A percentile compares a stretch with the other conserved stretches of the same genome.
These are phyloP conservation scores for Zalerion maritima DNA, from an alignment of 495 filamentous ascomycete species.

Conservation along the genomic window DNA sequence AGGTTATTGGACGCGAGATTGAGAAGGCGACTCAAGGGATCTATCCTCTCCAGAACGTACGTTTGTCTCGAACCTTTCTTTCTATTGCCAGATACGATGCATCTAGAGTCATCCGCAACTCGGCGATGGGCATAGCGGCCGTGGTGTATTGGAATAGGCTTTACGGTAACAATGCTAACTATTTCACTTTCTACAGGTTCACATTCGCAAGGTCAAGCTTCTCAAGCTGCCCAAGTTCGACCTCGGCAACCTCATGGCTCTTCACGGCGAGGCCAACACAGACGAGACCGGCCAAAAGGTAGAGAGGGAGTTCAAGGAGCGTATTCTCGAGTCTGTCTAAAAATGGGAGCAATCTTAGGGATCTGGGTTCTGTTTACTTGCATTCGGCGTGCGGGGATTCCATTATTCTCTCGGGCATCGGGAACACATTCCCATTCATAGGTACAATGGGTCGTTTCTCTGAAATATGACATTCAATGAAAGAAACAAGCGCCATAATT, in stretches of 20 bases:
- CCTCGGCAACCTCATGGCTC: slow-evolving; percentile 80
- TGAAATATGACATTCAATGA: slow-evolving; percentile 6
- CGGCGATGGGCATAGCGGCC: too few species aligned
- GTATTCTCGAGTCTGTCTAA: slow-evolving; percentile 85
- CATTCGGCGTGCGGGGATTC: slow-evolving; percentile 41
- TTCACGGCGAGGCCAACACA: slow-evolving; percentile 92
- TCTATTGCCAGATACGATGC: background rate
- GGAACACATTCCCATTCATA: slow-evolving; percentile 5
- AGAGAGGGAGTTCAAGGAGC: slow-evolving; percentile 98
- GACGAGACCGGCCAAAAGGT: slow-evolving; percentile 98
- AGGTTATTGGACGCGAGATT: slow-evolving; percentile 98
- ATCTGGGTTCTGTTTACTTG: slow-evolving; percentile 32
- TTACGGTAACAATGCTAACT: slow-evolving; percentile 17
- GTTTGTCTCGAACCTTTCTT: slow-evolving; percentile 17
- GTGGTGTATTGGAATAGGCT: too few species aligned
- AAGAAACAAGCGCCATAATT: slow-evolving; percentile 2
- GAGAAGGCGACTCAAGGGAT: slow-evolving; percentile 99
- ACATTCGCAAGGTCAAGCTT: slow-evolving; percentile 99
- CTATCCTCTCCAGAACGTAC: slow-evolving; percentile 96
- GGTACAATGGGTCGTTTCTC: slow-evolving; percentile 1
- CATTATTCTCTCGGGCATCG: slow-evolving; percentile 32
- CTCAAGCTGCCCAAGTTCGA: slow-evolving; percentile 98
- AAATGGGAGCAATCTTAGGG: slow-evolving; percentile 29
- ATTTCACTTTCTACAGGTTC: slow-evolving; percentile 49
- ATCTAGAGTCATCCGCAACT: too few species aligned